Percentiles rank a stretch among this genome's conserved stretches.
phyloP scores from a whole-genome alignment of 768 basidiomycete genomes.

The Basidioascus undulatus region DNA sequence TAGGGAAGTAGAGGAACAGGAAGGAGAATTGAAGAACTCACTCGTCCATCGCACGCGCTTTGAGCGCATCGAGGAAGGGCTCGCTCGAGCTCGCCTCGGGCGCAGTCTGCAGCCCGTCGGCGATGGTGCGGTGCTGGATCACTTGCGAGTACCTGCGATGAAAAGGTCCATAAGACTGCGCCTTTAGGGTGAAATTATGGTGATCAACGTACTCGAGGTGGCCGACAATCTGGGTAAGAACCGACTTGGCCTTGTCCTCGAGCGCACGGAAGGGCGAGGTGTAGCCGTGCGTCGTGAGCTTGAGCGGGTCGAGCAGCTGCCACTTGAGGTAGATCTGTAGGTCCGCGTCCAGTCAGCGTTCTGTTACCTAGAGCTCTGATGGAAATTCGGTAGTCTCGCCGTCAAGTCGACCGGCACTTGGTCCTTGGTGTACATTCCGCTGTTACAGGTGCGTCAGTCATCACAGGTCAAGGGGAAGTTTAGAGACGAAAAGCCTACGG shows the following conservation, averaged over 20 bases:
- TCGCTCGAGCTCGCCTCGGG: slow-evolving; percentile 44
- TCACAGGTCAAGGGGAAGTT: background rate
- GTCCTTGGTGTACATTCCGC: slow-evolving; percentile 48
- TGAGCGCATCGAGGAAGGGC: slow-evolving; percentile 56
- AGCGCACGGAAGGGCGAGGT: slow-evolving; percentile 58
- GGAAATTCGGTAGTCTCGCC: slow-evolving; percentile 1
- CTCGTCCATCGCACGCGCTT: slow-evolving; percentile 68
- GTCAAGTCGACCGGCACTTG: slow-evolving; percentile 35
- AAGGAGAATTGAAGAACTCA: too few species aligned
- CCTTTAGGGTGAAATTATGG: background rate
- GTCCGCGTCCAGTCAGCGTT: slow-evolving; percentile 24
- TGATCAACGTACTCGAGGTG: slow-evolving; percentile 24
- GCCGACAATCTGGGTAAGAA: slow-evolving; percentile 62
- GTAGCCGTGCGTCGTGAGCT: slow-evolving; percentile 61
- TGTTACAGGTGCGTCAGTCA: too few species aligned
- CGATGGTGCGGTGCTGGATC: slow-evolving; percentile 51
- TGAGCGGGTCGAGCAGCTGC: slow-evolving; percentile 30
- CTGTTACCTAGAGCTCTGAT: background rate
- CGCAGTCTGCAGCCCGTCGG: slow-evolving; percentile 36
- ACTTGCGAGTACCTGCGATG: slow-evolving; percentile 1
- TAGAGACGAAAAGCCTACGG: too few species aligned
- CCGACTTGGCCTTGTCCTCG: slow-evolving; percentile 60
- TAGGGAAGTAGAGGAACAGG: too few species aligned
- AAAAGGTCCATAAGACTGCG: background rate
- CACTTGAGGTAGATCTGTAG: slow-evolving; percentile 66